Conservation (phyloP, 139 green algal species). For the Tetraselmis chui region DNA sequence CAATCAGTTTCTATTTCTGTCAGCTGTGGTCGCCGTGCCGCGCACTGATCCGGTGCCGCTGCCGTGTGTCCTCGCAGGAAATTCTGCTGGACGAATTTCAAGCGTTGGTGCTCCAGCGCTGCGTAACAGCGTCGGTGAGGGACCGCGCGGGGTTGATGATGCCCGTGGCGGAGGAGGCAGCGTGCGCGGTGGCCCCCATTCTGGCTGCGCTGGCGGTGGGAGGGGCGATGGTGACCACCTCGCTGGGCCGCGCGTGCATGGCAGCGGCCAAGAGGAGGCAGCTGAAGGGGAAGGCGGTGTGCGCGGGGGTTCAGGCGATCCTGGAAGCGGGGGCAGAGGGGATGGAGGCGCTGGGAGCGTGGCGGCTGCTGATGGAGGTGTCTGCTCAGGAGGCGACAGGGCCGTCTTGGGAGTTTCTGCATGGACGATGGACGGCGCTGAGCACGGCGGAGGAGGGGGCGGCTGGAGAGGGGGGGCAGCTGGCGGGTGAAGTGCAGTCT, state of each 20-base stretch:
- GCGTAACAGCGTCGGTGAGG: constrained; percentile 9
- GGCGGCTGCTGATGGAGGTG: constrained; percentile 55
- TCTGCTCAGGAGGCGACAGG: constrained; percentile 42
- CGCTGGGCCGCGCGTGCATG: constrained; percentile 24
- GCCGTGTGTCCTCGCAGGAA: constrained; percentile 30
- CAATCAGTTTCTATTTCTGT: too few species aligned
- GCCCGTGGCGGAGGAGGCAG: background rate
- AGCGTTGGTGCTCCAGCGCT: constrained; percentile 34
- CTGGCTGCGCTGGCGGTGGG: constrained; percentile 38
- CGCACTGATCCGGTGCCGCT: too few species aligned
- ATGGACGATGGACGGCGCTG: constrained; percentile 33
- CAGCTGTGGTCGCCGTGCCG: too few species aligned
- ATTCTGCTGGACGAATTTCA: constrained; percentile 33
- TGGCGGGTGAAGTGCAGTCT: constrained; percentile 19
- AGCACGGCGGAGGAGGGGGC: background rate
- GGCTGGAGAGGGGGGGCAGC: background rate
- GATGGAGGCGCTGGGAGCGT: constrained; percentile 33
- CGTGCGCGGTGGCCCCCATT: constrained; percentile 27
- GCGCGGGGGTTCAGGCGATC: constrained; percentile 24
- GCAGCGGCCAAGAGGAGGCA: constrained; percentile 14
- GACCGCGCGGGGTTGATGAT: background rate
- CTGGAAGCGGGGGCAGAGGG: background rate
- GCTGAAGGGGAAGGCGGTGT: constrained; percentile 12
- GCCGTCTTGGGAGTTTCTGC: constrained; percentile 66
- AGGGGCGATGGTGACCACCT: constrained; percentile 28